Evolutionary conservation across 1,284 basidiomycete genomes (phyloP).

Genomic region (Heterobasidion irregulare): DNA sequence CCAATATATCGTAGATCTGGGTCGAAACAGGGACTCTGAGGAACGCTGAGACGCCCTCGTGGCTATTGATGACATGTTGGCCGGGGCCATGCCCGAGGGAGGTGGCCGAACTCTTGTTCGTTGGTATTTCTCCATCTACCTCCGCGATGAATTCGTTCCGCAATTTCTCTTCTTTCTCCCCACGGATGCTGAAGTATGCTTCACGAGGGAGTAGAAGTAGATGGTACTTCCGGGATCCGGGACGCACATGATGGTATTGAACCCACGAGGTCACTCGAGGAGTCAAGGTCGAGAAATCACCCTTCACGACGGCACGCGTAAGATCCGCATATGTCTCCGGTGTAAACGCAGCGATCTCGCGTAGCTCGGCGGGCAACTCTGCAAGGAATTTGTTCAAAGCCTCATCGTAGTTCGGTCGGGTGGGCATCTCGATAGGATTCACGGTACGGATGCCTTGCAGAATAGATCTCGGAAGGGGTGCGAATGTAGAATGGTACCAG

Average conservation of each 20-base stretch:
- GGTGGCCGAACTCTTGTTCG: slow-evolving; percentile 12
- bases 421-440: slow-evolving; percentile 53
- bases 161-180: slow-evolving; percentile 37
- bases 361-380: slow-evolving; percentile 44
- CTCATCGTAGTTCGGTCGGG: slow-evolving; percentile 42
- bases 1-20: slow-evolving; percentile 62
- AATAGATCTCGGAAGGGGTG: slow-evolving; percentile 47
- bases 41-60: slow-evolving; percentile 36
- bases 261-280: slow-evolving; percentile 46
- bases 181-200: slow-evolving; percentile 40
- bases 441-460: slow-evolving; percentile 36
- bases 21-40: slow-evolving; percentile 56
- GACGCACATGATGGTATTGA: slow-evolving; percentile 48
- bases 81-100: slow-evolving; percentile 2
- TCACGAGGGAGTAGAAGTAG: slow-evolving; percentile 57
- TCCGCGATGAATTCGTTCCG: slow-evolving; percentile 34
- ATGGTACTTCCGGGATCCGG: slow-evolving; percentile 48
- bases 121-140: slow-evolving; percentile 25
- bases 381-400: slow-evolving; percentile 39
- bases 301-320: slow-evolving; percentile 36
- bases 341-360: slow-evolving; percentile 50
- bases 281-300: slow-evolving; percentile 32
- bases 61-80: slow-evolving; percentile 15
- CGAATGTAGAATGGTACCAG: slow-evolving; percentile 50
- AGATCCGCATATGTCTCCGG: slow-evolving; percentile 46